Evolutionary conservation across 129 eudicot species (phyloP).

Genomic region (Cynara cardunculus): DNA sequence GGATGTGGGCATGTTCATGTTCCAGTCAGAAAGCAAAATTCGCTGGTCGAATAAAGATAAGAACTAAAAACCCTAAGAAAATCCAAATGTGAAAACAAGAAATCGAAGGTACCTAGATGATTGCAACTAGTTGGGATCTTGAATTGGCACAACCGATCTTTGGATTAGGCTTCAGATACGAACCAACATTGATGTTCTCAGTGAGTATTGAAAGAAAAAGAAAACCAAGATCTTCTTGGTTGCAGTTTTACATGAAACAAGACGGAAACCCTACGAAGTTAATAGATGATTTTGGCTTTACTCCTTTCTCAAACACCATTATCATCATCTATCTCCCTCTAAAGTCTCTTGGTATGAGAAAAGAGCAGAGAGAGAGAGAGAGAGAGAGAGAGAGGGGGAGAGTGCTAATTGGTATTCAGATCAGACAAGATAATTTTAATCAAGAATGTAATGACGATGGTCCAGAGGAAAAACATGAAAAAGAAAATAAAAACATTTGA

Average conservation of each 20-base stretch:
- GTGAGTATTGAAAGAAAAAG: background rate
- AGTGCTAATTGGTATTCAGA: background rate
- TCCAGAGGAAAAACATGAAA: background rate
- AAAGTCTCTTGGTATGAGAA: background rate
- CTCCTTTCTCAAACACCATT: constrained; percentile 30
- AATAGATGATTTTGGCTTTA: constrained; percentile 39
- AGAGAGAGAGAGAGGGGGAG: background rate
- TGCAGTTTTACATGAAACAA: background rate
- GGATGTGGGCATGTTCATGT: background rate
- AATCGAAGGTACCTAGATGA: constrained; percentile 24
- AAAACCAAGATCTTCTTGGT: constrained; percentile 1
- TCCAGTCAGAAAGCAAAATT: background rate
- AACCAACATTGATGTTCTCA: constrained; percentile 33
- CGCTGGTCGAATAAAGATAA: background rate
- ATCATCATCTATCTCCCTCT: constrained; percentile 22
- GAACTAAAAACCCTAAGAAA: background rate
- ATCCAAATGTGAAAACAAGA: background rate
- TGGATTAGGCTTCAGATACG: constrained; percentile 21
- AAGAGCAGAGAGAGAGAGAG: background rate
- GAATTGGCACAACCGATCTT: constrained; percentile 33
- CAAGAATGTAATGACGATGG: background rate
- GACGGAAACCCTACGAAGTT: constrained; percentile 27
- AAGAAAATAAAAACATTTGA: background rate
- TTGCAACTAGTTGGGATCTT: constrained; percentile 43
- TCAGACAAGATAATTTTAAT: background rate